Percentiles rank a stretch among this genome's conserved stretches.
phyloP scores from a whole-genome alignment of 148 eudicot genomes.

The Vaccinium vitisidaea region DNA sequence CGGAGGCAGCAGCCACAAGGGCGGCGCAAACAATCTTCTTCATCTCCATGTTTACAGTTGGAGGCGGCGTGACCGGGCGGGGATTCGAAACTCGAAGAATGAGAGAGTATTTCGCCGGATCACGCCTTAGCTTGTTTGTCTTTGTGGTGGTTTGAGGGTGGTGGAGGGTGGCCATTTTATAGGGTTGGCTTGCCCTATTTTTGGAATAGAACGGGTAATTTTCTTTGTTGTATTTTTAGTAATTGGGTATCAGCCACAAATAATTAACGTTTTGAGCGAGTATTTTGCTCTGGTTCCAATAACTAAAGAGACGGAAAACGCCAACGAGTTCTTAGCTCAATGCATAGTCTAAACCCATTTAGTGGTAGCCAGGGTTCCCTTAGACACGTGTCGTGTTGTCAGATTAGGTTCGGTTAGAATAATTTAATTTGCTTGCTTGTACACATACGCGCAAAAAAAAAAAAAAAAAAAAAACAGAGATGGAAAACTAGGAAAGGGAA shows the following conservation, averaged over 20 bases:
- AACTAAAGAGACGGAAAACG: too few species aligned
- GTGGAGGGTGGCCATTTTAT: constrained; percentile 1
- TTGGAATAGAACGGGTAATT: neutral
- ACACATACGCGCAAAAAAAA: too few species aligned
- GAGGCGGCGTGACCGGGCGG: neutral
- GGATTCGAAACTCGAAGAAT: neutral
- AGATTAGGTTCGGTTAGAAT: too few species aligned
- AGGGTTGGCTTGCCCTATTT: neutral
- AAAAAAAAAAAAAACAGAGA: too few species aligned
- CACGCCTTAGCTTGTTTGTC: neutral
- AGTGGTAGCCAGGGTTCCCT: too few species aligned
- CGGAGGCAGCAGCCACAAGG: constrained; percentile 1
- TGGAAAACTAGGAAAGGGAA: too few species aligned
- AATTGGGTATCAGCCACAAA: neutral
- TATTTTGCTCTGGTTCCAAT: neutral
- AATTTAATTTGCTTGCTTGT: too few species aligned
- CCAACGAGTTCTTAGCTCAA: too few species aligned
- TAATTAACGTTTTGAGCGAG: neutral
- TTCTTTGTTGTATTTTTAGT: neutral
- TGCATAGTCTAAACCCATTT: too few species aligned
- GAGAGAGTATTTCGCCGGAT: neutral
- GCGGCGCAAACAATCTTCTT: neutral
- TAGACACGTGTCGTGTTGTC: too few species aligned
- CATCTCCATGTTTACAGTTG: neutral
- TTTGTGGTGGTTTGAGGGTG: constrained; percentile 7